Evolutionary conservation across 495 filamentous ascomycete genomes (phyloP), one percentile per base, ranked within the genome.

Genomic region (Neurospora sp.): DNA sequence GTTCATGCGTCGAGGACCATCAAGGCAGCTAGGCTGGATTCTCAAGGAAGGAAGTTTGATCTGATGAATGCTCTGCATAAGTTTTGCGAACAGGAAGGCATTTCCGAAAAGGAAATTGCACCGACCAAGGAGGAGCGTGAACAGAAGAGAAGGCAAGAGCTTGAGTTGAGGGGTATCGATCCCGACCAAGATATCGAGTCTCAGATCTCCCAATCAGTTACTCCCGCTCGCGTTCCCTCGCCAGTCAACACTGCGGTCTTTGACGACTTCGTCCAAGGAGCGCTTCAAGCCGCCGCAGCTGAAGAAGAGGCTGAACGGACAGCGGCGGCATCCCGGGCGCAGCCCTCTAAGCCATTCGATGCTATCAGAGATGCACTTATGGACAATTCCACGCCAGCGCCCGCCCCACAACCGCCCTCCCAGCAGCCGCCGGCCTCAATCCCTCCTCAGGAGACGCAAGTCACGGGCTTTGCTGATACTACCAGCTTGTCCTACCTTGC

Each of bases 281-380:
- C 69, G 2, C 73, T 79, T 39, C 37, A 44, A 8, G 76, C 75
- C 2, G 78, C 77, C 6, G 74, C 76, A 14, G 70, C 69, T 18
- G 72, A 80, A 40, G 78, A 82, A 31, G 76, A 72, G 42, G 69
- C 76, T 7, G 39, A 76, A 1, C 73, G 73, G 20, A 39, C 70
- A 5, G 74, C 79, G 23, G 71, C 73, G 5, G 31, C 78, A 12
- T 76, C 76, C 66, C 76, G 72, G n/a, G 35, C 75, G 42, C 75
- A 77, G 54, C 3, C 54, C 0, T 82, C 84, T 6, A 79, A 82
- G 23, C 83, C 84, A 20, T 86, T 85, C 75, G 85, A 86, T 72
- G 84, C 84, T 18, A 83, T 86, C 38, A 78, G 85, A 69, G 84
- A 86, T 69, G 82, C 85, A 0, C 84, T 86, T 72, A 82, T 80